Evolutionary conservation across 345 rosid genomes (phyloP).

Genomic region (Nephelium lappaceum): DNA sequence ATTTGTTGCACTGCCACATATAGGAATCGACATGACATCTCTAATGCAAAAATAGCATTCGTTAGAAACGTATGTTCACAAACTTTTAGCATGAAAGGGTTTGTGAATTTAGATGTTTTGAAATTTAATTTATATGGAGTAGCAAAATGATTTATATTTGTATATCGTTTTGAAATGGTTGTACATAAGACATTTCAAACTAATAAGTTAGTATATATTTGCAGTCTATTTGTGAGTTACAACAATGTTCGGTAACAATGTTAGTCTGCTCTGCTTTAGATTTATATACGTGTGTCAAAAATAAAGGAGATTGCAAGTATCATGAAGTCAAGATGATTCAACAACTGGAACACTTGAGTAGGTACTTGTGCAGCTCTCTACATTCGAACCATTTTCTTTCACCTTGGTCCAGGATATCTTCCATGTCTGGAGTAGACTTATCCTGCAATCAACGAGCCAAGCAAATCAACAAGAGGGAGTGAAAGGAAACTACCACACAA

Average conservation of each 20-base stretch:
- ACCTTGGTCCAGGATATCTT: constrained; percentile 58
- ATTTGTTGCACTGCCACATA: too few relatives aligned
- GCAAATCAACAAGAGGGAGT: background rate
- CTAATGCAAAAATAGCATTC: too few relatives aligned
- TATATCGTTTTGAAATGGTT: background rate
- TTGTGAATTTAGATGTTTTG: background rate
- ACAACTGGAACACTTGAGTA: constrained; percentile 62
- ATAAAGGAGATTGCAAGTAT: background rate
- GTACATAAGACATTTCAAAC: background rate
- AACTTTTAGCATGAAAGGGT: background rate
- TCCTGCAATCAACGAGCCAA: constrained; percentile 42
- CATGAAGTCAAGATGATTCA: constrained; percentile 39
- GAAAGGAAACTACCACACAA: background rate
- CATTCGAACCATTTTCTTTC: constrained; percentile 47
- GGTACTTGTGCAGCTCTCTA: constrained; percentile 40
- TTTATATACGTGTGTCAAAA: constrained; percentile 1
- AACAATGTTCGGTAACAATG: constrained; percentile 1
- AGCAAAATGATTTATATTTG: background rate
- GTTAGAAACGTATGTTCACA: background rate
- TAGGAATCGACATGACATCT: background rate
- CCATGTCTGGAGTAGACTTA: constrained; percentile 70
- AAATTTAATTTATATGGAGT: background rate
- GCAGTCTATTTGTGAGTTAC: background rate
- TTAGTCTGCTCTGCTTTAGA: background rate
- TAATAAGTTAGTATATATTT: background rate